phyloP scores from a whole-genome alignment of 23 red algal species.

The Rhodosorus marinus region DNA sequence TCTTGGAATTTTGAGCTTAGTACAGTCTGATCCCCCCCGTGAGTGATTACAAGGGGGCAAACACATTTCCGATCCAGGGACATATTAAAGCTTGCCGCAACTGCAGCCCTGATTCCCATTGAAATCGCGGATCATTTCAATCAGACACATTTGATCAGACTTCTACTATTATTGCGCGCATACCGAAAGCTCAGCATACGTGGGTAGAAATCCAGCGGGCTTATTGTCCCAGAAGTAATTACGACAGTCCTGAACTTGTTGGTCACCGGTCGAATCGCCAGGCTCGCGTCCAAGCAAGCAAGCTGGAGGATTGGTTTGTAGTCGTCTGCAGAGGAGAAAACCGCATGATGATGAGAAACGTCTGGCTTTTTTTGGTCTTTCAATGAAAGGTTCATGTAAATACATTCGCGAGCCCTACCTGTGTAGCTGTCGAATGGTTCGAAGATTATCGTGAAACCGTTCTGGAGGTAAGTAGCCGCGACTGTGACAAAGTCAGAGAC shows the following conservation, averaged over 20 bases:
- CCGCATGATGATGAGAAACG: too few species aligned
- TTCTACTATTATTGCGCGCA: too few species aligned
- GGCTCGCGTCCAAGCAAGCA: constrained; percentile 70
- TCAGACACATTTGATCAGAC: too few species aligned
- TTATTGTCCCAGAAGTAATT: constrained; percentile 94
- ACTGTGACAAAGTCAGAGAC: constrained; percentile 84
- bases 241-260: constrained; percentile 74
- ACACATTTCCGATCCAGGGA: constrained; percentile 73
- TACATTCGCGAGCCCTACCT: too few species aligned
- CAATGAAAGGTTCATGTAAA: too few species aligned
- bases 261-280: constrained; percentile 89
- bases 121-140: too few species aligned
- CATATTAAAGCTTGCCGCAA: constrained; percentile 58
- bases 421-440: constrained; percentile 94
- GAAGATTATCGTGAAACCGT: constrained; percentile 67
- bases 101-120: too few species aligned
- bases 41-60: constrained; percentile 75
- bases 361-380: too few species aligned
- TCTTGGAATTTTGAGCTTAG: constrained; percentile 49
- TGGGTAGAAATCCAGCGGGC: constrained; percentile 64
- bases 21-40: constrained; percentile 57
- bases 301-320: constrained; percentile 88
- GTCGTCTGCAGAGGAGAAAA: too few species aligned
- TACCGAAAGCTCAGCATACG: constrained; percentile 69
- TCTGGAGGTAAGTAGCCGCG: constrained; percentile 53